These are phyloP conservation scores for Didymella exigua DNA, from an alignment of 2,329 filamentous ascomycete species.

Conservation along the genomic window DNA sequence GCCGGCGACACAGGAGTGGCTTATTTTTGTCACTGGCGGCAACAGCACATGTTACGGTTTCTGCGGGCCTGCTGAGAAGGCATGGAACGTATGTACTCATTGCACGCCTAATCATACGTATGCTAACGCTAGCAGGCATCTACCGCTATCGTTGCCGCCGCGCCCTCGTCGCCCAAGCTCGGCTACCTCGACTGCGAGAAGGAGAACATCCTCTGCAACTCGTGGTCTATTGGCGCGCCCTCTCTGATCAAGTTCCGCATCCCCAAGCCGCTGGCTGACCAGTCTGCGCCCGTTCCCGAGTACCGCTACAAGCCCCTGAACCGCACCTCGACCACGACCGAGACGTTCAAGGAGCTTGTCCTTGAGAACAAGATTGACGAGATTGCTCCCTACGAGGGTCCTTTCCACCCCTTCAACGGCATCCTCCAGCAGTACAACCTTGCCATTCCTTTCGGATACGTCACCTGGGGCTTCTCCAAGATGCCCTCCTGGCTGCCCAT, in stretches of 20 bases:
- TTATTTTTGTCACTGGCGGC: slow-evolving; percentile 73
- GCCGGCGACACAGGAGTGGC: slow-evolving; percentile 73
- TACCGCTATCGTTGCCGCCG: slow-evolving; percentile 65
- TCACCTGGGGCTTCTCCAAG: slow-evolving; percentile 66
- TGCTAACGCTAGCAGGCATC: slow-evolving; percentile 56
- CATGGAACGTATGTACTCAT: slow-evolving; percentile 56
- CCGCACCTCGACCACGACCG: slow-evolving; percentile 68
- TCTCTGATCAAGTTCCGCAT: slow-evolving; percentile 69
- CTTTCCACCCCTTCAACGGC: slow-evolving; percentile 79
- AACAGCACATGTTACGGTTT: slow-evolving; percentile 80
- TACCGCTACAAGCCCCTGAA: slow-evolving; percentile 71
- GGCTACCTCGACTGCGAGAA: slow-evolving; percentile 75
- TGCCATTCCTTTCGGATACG: slow-evolving; percentile 68
- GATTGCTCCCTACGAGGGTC: slow-evolving; percentile 62
- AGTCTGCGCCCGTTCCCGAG: slow-evolving; percentile 66
- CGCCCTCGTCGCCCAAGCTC: slow-evolving; percentile 68
- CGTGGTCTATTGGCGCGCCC: slow-evolving; percentile 70
- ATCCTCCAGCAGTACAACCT: slow-evolving; percentile 66
- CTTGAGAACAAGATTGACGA: slow-evolving; percentile 64
- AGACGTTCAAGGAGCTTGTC: slow-evolving; percentile 67
- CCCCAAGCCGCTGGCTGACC: slow-evolving; percentile 65
- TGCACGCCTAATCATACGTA: neutral
- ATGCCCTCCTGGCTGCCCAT: slow-evolving; percentile 76
- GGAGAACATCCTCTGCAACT: slow-evolving; percentile 75
- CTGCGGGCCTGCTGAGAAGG: slow-evolving; percentile 68